These are phyloP conservation scores for Zopfochytrium polystomum DNA, from an alignment of 371 early-diverging fungal genomes.

Conservation along the genomic window DNA sequence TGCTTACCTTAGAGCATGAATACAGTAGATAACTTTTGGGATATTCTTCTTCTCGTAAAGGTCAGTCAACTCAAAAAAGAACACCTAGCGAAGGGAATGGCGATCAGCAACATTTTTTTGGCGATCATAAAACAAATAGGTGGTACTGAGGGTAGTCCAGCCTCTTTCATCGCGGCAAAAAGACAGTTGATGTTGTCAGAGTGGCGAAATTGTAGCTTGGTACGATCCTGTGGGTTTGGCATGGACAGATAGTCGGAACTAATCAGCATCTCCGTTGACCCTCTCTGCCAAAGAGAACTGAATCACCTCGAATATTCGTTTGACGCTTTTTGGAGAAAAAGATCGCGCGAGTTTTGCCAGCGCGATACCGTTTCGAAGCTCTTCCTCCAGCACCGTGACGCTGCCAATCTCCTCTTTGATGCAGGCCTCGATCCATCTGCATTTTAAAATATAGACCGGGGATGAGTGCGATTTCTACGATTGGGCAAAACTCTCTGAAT, in stretches of 20 bases:
- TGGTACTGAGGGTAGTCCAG: conserved; percentile 78
- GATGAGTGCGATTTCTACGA: neutral
- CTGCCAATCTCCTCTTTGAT: conserved; percentile 76
- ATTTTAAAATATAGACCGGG: neutral
- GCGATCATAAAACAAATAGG: neutral
- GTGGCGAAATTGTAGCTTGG: conserved; percentile 88
- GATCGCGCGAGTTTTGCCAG: conserved; percentile 87
- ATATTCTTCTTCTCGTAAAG: conserved; percentile 99
- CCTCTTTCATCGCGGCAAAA: conserved; percentile 74
- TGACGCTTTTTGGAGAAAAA: conserved; percentile 82
- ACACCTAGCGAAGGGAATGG: conserved; percentile 49
- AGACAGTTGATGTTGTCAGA: conserved; percentile 99
- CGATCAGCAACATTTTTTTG: conserved; percentile 1
- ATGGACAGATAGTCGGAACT: neutral
- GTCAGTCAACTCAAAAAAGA: conserved; percentile 98
- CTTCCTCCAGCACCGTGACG: conserved; percentile 80
- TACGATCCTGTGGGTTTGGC: conserved; percentile 52
- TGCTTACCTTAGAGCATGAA: conserved; percentile 92
- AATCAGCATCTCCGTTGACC: neutral
- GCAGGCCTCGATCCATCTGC: conserved; percentile 94
- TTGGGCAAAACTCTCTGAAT: too few relatives aligned
- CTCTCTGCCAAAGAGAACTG: neutral
- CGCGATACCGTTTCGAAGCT: conserved; percentile 89
- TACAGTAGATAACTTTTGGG: conserved; percentile 99
- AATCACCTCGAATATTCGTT: conserved; percentile 81